These are phyloP conservation scores for Sambucus nigra DNA, from an alignment of 129 eudicot species.

Conservation along the genomic window DNA sequence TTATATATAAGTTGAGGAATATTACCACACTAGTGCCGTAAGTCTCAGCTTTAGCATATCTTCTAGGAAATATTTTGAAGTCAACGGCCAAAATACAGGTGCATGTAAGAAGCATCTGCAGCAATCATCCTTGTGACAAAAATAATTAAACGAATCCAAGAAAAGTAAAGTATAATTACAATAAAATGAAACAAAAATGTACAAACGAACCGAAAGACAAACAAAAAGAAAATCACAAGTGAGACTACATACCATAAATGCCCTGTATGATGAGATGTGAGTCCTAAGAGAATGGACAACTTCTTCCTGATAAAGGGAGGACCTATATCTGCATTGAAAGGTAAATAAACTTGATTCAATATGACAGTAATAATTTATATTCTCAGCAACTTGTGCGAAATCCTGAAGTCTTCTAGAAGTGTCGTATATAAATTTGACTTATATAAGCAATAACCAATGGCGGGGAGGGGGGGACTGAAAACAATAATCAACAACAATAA, in stretches of 20 bases:
- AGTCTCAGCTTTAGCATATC: constrained; percentile 94
- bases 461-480: neutral
- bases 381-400: neutral
- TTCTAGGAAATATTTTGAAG: constrained; percentile 82
- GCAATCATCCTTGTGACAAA: constrained; percentile 18
- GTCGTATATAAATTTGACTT: neutral
- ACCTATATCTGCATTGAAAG: constrained; percentile 40
- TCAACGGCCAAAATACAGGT: constrained; percentile 87
- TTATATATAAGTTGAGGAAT: constrained; percentile 1
- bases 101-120: constrained; percentile 90
- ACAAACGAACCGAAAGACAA: neutral
- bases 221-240: neutral
- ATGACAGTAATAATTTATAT: neutral
- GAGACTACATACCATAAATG: constrained; percentile 47
- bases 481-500: neutral
- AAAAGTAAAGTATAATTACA: neutral
- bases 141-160: neutral
- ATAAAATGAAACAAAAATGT: neutral
- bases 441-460: neutral
- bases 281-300: constrained; percentile 38
- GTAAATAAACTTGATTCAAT: constrained; percentile 7
- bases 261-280: constrained; percentile 66
- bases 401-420: neutral
- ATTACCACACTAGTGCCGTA: constrained; percentile 89
- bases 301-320: constrained; percentile 32